These are phyloP conservation scores for Madurella mycetomatis DNA, from an alignment of 2,329 filamentous ascomycete genomes.

Conservation along the genomic window DNA sequence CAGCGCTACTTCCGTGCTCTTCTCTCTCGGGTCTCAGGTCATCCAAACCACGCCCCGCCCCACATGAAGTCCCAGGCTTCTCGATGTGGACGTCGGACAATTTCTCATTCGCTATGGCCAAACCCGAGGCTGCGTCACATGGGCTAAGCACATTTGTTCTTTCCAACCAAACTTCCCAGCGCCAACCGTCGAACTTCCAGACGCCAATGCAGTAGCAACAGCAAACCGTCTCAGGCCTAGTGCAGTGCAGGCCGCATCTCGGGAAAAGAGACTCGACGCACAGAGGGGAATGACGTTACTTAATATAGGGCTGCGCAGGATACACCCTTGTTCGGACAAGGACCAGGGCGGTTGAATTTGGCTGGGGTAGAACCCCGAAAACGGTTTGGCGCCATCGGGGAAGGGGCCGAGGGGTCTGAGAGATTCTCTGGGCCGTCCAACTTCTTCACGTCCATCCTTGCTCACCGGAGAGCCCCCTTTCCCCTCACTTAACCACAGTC, in stretches of 20 bases:
- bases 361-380: conserved; percentile 19
- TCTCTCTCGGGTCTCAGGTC: too few relatives aligned
- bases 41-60: background rate
- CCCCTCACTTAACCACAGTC: background rate
- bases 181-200: background rate
- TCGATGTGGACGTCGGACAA: conserved; percentile 26
- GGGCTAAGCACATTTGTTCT: background rate
- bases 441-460: background rate
- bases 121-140: conserved; percentile 3
- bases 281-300: conserved; percentile 24
- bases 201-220: background rate
- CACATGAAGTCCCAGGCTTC: conserved; percentile 10
- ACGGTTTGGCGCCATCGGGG: conserved; percentile 24
- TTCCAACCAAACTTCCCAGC: background rate
- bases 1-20: too few relatives aligned
- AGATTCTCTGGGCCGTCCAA: background rate
- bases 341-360: conserved; percentile 14
- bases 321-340: background rate
- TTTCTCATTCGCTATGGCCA: conserved; percentile 26
- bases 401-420: background rate
- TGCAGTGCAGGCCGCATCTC: background rate
- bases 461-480: background rate
- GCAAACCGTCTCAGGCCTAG: conserved; percentile 1
- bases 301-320: conserved; percentile 28
- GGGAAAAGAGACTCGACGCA: conserved; percentile 1